A percentile compares a stretch with the other conserved stretches of the same genome.
Conservation (phyloP, 345 rosid genomes). For the Ceriops zippeliana region DNA sequence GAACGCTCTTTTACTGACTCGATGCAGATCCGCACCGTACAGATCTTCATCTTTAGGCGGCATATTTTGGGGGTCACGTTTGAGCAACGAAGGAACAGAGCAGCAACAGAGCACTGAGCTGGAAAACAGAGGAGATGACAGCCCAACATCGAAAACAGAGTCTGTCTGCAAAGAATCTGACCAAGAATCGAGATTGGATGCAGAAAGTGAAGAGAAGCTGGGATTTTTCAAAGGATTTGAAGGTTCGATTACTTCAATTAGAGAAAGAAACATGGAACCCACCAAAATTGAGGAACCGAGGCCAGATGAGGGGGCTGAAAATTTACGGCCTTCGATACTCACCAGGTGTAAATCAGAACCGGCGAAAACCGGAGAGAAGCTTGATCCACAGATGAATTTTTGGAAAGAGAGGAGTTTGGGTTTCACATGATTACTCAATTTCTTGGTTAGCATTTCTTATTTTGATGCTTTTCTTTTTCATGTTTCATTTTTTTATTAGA, state of each 20-base stretch:
- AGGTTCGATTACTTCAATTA: conserved; percentile 15
- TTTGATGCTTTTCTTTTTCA: background rate
- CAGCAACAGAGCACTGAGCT: conserved; percentile 23
- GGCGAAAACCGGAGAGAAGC: conserved; percentile 58
- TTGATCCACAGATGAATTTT: conserved; percentile 43
- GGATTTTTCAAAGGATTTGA: conserved; percentile 24
- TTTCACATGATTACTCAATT: conserved; percentile 41
- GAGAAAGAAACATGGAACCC: conserved; percentile 20
- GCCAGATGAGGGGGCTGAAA: conserved; percentile 20
- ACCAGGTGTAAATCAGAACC: conserved; percentile 88
- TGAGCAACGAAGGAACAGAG: conserved; percentile 30
- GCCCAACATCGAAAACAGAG: conserved; percentile 28
- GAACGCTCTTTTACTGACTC: conserved; percentile 61
- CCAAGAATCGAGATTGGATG: conserved; percentile 23
- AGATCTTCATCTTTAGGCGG: conserved; percentile 73
- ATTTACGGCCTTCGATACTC: conserved; percentile 39
- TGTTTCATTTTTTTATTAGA: background rate
- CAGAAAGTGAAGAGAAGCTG: conserved; percentile 25
- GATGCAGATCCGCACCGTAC: conserved; percentile 88
- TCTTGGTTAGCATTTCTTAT: conserved; percentile 4
- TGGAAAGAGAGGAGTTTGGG: conserved; percentile 60
- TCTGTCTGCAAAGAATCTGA: conserved; percentile 24
- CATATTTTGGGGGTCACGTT: conserved; percentile 75
- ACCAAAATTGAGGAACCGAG: conserved; percentile 15
- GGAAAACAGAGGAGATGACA: conserved; percentile 23